A percentile compares a stretch with the other conserved stretches of the same genome.
These are phyloP conservation scores for Arabis hirsuta DNA, from an alignment of 345 rosid species.

Conservation along the genomic window DNA sequence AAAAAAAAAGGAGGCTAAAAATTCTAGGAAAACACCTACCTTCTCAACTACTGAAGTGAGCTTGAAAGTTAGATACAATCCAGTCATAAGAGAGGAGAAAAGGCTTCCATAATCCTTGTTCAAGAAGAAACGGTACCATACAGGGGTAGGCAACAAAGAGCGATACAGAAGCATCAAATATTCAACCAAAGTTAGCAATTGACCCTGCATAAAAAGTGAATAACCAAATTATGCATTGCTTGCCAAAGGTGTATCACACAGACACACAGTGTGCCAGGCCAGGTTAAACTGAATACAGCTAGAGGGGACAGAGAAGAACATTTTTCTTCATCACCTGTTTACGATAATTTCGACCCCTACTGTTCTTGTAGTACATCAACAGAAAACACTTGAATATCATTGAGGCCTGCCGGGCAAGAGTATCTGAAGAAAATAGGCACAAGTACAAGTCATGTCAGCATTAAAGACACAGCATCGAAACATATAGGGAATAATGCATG, in stretches of 20 bases:
- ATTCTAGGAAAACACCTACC: conserved; percentile 47
- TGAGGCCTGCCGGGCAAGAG: conserved; percentile 87
- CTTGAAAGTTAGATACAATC: conserved; percentile 85
- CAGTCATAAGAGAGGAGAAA: conserved; percentile 80
- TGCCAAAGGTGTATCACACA: conserved; percentile 9
- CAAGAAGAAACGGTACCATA: conserved; percentile 88
- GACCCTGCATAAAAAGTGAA: conserved; percentile 59
- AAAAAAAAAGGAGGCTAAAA: neutral
- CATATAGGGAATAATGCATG: neutral
- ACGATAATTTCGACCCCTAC: conserved; percentile 93
- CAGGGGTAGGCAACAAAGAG: conserved; percentile 82
- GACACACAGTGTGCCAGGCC: conserved; percentile 12
- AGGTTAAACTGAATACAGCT: conserved; percentile 15
- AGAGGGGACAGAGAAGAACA: neutral
- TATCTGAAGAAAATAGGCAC: conserved; percentile 61
- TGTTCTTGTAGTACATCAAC: conserved; percentile 87
- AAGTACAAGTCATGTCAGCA: conserved; percentile 19
- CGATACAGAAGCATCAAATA: conserved; percentile 72
- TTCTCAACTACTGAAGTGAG: conserved; percentile 77
- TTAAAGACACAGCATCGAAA: conserved; percentile 17
- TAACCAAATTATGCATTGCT: conserved; percentile 24
- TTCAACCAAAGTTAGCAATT: conserved; percentile 81
- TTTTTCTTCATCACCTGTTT: conserved; percentile 66
- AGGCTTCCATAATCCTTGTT: conserved; percentile 89
- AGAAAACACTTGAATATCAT: conserved; percentile 89